Conservation (phyloP, 2,329 filamentous ascomycete genomes). For the Aspergillus transmontanensis region DNA sequence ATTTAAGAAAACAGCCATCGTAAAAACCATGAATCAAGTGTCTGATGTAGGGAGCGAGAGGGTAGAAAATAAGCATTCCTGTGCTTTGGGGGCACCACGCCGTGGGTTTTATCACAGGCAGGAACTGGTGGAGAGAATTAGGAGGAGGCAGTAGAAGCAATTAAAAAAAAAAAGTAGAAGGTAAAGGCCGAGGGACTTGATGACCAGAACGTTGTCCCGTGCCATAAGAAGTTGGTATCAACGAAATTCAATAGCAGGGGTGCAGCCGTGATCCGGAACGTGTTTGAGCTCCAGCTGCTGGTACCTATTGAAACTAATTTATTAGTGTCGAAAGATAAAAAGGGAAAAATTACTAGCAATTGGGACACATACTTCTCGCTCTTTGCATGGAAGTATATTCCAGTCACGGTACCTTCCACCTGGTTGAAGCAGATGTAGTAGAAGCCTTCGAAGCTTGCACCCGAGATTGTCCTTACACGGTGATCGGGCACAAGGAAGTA, state of each 20-base stretch:
- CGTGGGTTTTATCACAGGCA: not conserved
- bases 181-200: conserved; percentile 4
- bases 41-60: not conserved
- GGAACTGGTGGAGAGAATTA: not conserved
- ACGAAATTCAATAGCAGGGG: conserved; percentile 84
- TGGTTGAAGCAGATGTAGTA: conserved; percentile 99
- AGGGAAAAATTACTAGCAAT: not conserved
- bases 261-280: conserved; percentile 80
- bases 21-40: conserved; percentile 14
- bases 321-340: conserved; percentile 12
- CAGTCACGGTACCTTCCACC: conserved; percentile 78
- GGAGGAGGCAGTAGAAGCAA: not conserved
- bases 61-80: conserved; percentile 1
- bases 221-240: conserved; percentile 46
- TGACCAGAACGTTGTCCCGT: not conserved
- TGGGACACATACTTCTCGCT: conserved; percentile 80
- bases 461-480: conserved; percentile 83
- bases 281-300: conserved; percentile 92
- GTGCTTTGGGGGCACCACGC: not conserved
- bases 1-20: conserved; percentile 16
- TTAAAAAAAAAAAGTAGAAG: conserved; percentile 1
- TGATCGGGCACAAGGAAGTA: conserved; percentile 97
- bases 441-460: conserved; percentile 96
- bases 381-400: conserved; percentile 97
- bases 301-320: conserved; percentile 60